phyloP scores from a whole-genome alignment of 1,139 yeast species.

The Barnettozyma hawaiiensis region DNA sequence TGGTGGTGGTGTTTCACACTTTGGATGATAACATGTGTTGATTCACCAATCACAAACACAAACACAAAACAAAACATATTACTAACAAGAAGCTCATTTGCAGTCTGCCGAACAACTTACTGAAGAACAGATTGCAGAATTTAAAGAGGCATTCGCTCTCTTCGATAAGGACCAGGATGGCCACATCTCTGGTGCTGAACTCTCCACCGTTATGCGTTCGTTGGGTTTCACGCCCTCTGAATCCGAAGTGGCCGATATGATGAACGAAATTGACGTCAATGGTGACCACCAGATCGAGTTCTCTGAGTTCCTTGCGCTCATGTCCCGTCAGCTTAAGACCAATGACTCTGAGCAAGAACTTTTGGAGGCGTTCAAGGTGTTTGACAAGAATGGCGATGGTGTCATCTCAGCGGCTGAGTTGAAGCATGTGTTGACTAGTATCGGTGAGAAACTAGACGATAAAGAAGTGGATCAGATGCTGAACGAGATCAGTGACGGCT shows the following conservation, averaged over 20 bases:
- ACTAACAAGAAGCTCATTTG: background rate
- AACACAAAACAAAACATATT: too few relatives aligned
- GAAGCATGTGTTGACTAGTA: slow-evolving; percentile 92
- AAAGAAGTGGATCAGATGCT: slow-evolving; percentile 97
- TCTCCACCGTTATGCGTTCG: slow-evolving; percentile 98
- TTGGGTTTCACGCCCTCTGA: slow-evolving; percentile 96
- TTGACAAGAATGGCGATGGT: slow-evolving; percentile 87
- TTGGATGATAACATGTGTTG: too few relatives aligned
- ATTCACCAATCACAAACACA: too few relatives aligned
- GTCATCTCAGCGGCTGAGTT: slow-evolving; percentile 93
- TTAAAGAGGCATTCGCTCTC: slow-evolving; percentile 94
- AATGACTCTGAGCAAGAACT: slow-evolving; percentile 96
- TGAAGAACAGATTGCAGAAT: slow-evolving; percentile 93
- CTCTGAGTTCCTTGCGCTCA: slow-evolving; percentile 62
- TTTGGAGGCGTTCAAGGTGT: slow-evolving; percentile 95
- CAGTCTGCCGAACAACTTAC: slow-evolving; percentile 68
- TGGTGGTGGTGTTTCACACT: too few relatives aligned
- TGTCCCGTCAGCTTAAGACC: slow-evolving; percentile 81
- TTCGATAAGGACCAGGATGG: slow-evolving; percentile 97
- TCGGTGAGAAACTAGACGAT: slow-evolving; percentile 93
- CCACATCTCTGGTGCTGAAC: slow-evolving; percentile 87
- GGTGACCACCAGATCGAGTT: slow-evolving; percentile 94
- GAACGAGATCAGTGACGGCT: slow-evolving; percentile 91
- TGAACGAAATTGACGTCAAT: slow-evolving; percentile 93
- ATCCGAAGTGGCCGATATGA: slow-evolving; percentile 91